Evolutionary conservation across 1,284 basidiomycete species (phyloP), one percentile per base, ranked within the genome.

Genomic region (Kwoniella shivajii): DNA sequence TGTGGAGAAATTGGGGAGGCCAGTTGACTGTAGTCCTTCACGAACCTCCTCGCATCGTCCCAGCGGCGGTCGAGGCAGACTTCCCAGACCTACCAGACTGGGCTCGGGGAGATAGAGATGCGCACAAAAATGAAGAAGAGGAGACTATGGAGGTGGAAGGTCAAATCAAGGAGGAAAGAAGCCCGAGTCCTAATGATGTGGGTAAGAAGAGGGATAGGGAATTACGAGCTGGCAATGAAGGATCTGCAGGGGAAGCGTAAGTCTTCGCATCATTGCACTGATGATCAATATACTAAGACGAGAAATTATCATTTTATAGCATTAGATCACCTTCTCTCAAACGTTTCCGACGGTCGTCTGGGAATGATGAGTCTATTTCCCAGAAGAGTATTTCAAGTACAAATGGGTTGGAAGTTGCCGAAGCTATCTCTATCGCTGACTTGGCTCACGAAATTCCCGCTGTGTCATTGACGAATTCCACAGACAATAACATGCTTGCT

Each of bases 41-140:
- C 26, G 75, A 76, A 34, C 61, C 66, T 3, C 65, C 68, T 36
- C 62, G 68, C 20, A 63, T 76, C 18, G 65, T 78, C 1, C 76
- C 76, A 1, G 33, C 52, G 7, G 51, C 58, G 16, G 64, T 76
- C 9, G 63, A 68, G 10, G 57, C 47, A 4, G 57, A 66, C 24
- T 75, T 73, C 47, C 71, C 72, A 5, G 57, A 65, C 30, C 59
- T 78, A 1, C 73, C 73, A 0, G 66, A 63, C 16, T 78, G 74
- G 68, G 72, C 71, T 4, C 50, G 60, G 18, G 57, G 64, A 18
- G 26, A 31, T 4, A 34, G 38, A 14, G 54, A 49, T 31, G 44
- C 37, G 4, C 38, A 43, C 18, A 51, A 47, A 39, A 56, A 54
- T 20, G 59, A 57, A 26, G 51, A 51, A 29, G 54, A 54, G 30